Evolutionary conservation across 2,329 filamentous ascomycete genomes (phyloP).

Genomic region (Coniochaeta sp.): DNA sequence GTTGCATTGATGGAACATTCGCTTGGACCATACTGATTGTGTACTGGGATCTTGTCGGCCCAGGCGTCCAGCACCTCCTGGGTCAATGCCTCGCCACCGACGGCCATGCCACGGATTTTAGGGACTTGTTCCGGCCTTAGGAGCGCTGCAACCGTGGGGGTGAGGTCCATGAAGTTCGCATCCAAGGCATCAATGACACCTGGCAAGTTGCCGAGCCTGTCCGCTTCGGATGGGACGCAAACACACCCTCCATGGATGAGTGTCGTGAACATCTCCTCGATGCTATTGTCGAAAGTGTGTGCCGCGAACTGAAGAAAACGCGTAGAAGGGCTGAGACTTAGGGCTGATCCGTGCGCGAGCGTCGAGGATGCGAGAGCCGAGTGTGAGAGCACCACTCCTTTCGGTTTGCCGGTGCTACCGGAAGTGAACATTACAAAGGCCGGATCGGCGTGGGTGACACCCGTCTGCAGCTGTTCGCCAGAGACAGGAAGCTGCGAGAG

Average conservation of each 20-base stretch:
- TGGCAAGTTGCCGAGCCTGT: conserved; percentile 1
- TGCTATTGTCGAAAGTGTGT: background rate
- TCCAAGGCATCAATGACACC: background rate
- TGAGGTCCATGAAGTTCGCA: conserved; percentile 2
- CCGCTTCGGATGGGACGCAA: conserved; percentile 1
- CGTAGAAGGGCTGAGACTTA: background rate
- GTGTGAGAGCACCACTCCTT: conserved; percentile 51
- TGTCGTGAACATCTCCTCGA: background rate
- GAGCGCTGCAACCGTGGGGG: background rate
- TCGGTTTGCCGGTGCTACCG: conserved; percentile 57
- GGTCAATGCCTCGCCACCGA: conserved; percentile 2
- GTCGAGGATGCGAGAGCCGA: background rate
- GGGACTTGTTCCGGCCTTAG: conserved; percentile 2
- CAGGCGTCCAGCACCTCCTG: conserved; percentile 1
- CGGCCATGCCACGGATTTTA: conserved; percentile 1
- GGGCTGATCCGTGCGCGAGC: background rate
- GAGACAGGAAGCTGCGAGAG: conserved; percentile 1
- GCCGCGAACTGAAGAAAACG: background rate
- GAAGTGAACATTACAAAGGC: conserved; percentile 55
- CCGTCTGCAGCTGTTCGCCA: background rate
- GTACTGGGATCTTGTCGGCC: background rate
- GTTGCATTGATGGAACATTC: conserved; percentile 10
- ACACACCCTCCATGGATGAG: background rate
- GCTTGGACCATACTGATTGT: conserved; percentile 6
- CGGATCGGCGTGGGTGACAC: background rate